A percentile compares a stretch with the other conserved stretches of the same genome.
Evolutionary conservation across 140 eudicot species (phyloP).

Genomic region (Oenanthe javanica): DNA sequence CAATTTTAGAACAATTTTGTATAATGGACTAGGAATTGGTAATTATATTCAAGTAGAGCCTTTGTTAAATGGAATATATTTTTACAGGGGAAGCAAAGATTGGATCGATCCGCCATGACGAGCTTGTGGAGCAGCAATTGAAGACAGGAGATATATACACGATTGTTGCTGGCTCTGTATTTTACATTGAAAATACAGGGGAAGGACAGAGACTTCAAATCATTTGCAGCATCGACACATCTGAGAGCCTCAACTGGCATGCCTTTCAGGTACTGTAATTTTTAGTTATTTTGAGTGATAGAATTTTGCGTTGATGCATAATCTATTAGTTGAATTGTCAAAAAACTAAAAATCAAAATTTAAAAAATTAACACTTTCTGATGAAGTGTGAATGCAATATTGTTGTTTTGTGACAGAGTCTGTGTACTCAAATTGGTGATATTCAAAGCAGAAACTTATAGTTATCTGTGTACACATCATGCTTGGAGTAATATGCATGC

Average conservation of each 20-base stretch:
- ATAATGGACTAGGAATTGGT: neutral
- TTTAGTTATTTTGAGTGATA: neutral
- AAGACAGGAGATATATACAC: conserved; percentile 70
- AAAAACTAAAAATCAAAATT: neutral
- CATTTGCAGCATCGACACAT: conserved; percentile 60
- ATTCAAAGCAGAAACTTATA: neutral
- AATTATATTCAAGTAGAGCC: neutral
- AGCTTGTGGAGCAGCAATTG: conserved; percentile 43
- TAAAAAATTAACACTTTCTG: neutral
- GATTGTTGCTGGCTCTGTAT: conserved; percentile 69
- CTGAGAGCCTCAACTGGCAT: conserved; percentile 47
- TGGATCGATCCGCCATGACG: conserved; percentile 61
- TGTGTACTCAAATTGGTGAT: neutral
- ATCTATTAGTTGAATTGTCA: neutral
- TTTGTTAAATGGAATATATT: neutral
- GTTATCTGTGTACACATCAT: neutral
- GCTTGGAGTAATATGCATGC: neutral
- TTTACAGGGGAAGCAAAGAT: conserved; percentile 70
- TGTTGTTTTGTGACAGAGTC: neutral
- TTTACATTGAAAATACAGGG: conserved; percentile 54
- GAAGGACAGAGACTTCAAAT: conserved; percentile 63
- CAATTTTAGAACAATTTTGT: neutral
- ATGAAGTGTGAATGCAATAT: neutral
- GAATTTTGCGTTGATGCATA: neutral
- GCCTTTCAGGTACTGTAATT: conserved; percentile 45